These are phyloP conservation scores for Hemerocallis citrina DNA, from an alignment of 106 monocot genomes.

Conservation along the genomic window DNA sequence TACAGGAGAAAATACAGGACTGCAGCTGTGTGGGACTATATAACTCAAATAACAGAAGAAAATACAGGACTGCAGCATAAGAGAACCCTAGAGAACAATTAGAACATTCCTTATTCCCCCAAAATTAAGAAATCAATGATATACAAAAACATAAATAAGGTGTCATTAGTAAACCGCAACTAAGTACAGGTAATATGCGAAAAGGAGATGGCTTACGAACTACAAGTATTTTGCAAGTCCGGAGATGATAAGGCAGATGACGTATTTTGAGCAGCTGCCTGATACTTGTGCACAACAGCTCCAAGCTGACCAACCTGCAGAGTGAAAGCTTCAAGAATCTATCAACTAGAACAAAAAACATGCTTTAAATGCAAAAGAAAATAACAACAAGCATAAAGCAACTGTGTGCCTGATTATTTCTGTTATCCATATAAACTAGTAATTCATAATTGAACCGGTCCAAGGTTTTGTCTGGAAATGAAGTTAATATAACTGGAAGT, in stretches of 20 bases:
- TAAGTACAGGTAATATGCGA: background rate
- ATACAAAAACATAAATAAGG: background rate
- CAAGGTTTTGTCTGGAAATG: no score
- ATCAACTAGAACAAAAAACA: background rate
- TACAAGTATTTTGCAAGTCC: constrained; percentile 72
- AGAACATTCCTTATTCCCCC: background rate
- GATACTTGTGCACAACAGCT: constrained; percentile 74
- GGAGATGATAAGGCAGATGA: constrained; percentile 36
- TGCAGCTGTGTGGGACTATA: no score
- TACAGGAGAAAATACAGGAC: no score
- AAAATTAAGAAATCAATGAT: background rate
- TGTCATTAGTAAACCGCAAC: background rate
- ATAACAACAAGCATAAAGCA: background rate
- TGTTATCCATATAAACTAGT: background rate
- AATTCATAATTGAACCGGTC: background rate
- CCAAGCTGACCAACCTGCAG: constrained; percentile 78
- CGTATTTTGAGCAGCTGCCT: constrained; percentile 50
- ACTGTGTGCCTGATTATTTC: background rate
- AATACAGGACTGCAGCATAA: no score
- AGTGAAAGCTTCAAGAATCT: constrained; percentile 2
- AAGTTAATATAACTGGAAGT: no score
- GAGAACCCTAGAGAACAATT: background rate
- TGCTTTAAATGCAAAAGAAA: background rate
- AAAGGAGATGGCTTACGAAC: constrained; percentile 45
- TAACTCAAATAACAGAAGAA: no score